Percentiles rank a stretch among this genome's conserved stretches.
Evolutionary conservation across 2,329 filamentous ascomycete species (phyloP).

Genomic region (Pestalotiopsis sp.): DNA sequence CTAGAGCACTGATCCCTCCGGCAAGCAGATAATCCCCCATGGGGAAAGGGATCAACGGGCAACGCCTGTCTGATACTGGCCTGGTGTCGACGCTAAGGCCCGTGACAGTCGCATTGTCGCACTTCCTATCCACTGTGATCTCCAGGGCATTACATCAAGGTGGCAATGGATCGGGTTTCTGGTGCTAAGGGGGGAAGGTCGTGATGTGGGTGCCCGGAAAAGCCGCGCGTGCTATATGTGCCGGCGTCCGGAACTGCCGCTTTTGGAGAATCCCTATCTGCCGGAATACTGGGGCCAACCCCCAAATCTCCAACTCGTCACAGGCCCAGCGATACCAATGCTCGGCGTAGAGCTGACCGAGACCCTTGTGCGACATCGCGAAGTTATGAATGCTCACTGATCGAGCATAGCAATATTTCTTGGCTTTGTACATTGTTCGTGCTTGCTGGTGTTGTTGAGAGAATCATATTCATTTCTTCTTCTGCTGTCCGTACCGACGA

Average conservation of each 20-base stretch:
- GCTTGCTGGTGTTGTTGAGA: neutral
- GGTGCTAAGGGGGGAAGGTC: neutral
- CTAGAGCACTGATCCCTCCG: neutral
- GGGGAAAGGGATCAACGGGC: neutral
- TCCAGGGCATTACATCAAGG: neutral
- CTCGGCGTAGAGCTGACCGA: slow-evolving; percentile 2
- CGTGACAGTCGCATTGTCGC: neutral
- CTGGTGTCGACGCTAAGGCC: neutral
- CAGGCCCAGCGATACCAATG: neutral
- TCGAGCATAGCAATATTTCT: too few relatives aligned
- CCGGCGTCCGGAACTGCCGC: neutral
- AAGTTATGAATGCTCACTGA: neutral
- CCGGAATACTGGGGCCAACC: neutral
- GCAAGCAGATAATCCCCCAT: neutral
- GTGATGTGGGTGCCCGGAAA: slow-evolving; percentile 1
- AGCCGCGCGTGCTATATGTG: neutral
- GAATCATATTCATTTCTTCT: too few relatives aligned
- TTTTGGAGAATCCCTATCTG: slow-evolving; percentile 7
- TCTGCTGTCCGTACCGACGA: neutral
- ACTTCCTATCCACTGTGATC: neutral
- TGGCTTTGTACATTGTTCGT: too few relatives aligned
- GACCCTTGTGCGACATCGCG: neutral
- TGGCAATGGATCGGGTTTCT: neutral
- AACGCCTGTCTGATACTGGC: neutral
- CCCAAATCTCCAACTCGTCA: slow-evolving; percentile 1